Conservation (phyloP, 164 flowering plant genomes). For the Sextonia rubra region DNA sequence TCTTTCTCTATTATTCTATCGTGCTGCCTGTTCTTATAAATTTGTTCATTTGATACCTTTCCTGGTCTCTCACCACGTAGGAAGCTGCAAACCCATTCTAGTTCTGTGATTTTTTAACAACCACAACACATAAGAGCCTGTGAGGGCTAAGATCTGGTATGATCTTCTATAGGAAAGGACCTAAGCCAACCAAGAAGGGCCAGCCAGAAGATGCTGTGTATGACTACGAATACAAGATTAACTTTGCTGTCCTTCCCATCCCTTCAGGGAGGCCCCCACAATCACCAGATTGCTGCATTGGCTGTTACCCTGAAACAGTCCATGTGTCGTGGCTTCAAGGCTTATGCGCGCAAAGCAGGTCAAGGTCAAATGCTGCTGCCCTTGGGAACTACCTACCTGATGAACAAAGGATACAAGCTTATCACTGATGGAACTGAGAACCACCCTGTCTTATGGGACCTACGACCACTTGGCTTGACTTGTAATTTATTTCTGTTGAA, state of each 20-base stretch:
- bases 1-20: no score
- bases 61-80: slow-evolving; percentile 28
- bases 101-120: slow-evolving; percentile 91
- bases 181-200: slow-evolving; percentile 97
- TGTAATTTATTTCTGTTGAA: slow-evolving; percentile 48
- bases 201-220: slow-evolving; percentile 93
- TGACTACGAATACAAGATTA: slow-evolving; percentile 92
- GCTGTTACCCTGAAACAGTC: slow-evolving; percentile 96
- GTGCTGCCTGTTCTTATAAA: no score
- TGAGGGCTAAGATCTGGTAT: slow-evolving; percentile 98
- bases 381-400: slow-evolving; percentile 82
- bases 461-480: slow-evolving; percentile 97
- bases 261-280: slow-evolving; percentile 99
- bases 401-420: slow-evolving; percentile 84
- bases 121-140: slow-evolving; percentile 97
- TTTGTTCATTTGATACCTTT: no score
- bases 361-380: slow-evolving; percentile 95
- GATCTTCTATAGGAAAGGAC: slow-evolving; percentile 99
- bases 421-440: slow-evolving; percentile 97
- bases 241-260: slow-evolving; percentile 95
- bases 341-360: slow-evolving; percentile 90
- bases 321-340: slow-evolving; percentile 80
- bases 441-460: slow-evolving; percentile 99
- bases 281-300: slow-evolving; percentile 95
- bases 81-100: slow-evolving; percentile 97